Evolutionary conservation across 2,329 filamentous ascomycete genomes (phyloP).

Genomic region (Trichoderma sp.): DNA sequence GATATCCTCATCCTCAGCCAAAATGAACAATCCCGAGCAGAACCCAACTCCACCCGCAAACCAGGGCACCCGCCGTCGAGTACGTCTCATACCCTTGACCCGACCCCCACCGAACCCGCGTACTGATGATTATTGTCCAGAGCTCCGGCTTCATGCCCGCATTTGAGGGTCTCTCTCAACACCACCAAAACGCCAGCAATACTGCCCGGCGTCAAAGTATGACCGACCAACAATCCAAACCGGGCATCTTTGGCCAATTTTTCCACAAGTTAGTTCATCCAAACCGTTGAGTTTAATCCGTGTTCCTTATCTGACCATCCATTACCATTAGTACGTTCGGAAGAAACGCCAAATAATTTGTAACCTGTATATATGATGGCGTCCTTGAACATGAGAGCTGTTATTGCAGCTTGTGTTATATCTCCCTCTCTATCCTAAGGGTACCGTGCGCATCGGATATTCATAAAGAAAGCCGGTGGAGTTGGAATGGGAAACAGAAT

Average conservation of each 20-base stretch:
- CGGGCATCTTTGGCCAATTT: slow-evolving; percentile 55
- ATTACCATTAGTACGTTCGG: slow-evolving; percentile 15
- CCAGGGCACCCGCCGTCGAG: slow-evolving; percentile 34
- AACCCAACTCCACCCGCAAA: slow-evolving; percentile 26
- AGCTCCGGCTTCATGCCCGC: slow-evolving; percentile 49
- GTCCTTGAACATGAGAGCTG: background rate
- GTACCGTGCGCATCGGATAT: background rate
- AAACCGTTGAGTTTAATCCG: background rate
- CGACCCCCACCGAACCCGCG: background rate
- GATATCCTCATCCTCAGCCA: background rate
- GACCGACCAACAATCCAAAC: slow-evolving; percentile 52
- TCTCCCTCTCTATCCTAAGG: background rate
- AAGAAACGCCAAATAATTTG: slow-evolving; percentile 20
- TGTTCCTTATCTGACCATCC: background rate
- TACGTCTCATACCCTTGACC: slow-evolving; percentile 17
- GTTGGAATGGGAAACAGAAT: slow-evolving; percentile 2
- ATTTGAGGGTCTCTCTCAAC: slow-evolving; percentile 54
- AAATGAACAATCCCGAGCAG: slow-evolving; percentile 28
- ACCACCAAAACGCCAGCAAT: slow-evolving; percentile 50
- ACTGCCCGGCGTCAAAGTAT: slow-evolving; percentile 55
- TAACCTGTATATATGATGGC: background rate
- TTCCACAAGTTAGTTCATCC: slow-evolving; percentile 55
- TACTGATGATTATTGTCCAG: slow-evolving; percentile 29
- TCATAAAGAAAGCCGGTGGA: background rate
- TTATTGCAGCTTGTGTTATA: background rate